Percentiles rank a stretch among this genome's conserved stretches.
Evolutionary conservation across 2,329 filamentous ascomycete genomes (phyloP).

Genomic region (Colletotrichum chrysophilum): DNA sequence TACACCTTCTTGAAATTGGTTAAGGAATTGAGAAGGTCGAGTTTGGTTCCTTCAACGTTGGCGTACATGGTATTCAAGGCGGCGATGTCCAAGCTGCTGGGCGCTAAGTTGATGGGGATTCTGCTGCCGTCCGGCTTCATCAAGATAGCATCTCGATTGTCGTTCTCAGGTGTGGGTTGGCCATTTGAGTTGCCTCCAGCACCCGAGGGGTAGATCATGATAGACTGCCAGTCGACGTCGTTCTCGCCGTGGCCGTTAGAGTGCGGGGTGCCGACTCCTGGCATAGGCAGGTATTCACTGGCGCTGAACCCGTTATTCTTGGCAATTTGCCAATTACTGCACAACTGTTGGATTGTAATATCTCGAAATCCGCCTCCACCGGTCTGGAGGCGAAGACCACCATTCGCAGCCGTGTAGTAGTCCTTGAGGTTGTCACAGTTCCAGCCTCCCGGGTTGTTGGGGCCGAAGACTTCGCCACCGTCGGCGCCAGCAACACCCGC

Average conservation of each 20-base stretch:
- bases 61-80: neutral
- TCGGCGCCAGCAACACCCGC: neutral
- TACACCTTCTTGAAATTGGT: neutral
- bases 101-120: neutral
- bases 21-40: neutral
- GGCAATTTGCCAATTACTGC: neutral
- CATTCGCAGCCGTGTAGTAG: neutral
- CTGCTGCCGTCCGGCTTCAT: neutral
- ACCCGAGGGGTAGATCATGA: conserved; percentile 27
- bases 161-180: neutral
- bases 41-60: neutral
- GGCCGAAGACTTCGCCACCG: neutral
- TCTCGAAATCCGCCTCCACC: neutral
- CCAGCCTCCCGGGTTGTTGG: neutral
- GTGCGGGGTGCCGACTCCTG: neutral
- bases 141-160: neutral
- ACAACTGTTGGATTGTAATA: neutral
- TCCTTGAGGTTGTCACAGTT: conserved; percentile 16
- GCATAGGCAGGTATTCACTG: neutral
- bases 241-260: neutral
- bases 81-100: neutral
- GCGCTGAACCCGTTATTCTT: neutral
- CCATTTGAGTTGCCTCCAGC: conserved; percentile 12
- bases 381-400: neutral
- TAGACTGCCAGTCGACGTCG: conserved; percentile 5